Conservation (phyloP, 2,329 filamentous ascomycete genomes). For the Monilinia fructigena region DNA sequence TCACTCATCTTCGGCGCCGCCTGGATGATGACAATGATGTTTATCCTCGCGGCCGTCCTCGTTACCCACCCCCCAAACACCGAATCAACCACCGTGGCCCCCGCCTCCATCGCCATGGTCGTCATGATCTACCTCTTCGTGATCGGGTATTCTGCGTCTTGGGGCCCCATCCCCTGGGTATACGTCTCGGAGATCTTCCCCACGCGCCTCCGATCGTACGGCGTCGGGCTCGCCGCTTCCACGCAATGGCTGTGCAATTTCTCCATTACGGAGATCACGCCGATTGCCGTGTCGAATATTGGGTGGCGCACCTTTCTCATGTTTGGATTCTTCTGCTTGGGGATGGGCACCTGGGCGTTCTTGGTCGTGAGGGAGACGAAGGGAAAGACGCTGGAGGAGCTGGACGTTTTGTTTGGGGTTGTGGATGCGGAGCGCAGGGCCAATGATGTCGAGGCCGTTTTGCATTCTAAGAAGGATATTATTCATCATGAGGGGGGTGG, state of each 20-base stretch:
- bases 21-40: slow-evolving; percentile 53
- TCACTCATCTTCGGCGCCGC: slow-evolving; percentile 50
- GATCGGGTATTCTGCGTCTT: slow-evolving; percentile 50
- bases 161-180: slow-evolving; percentile 54
- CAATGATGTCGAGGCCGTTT: slow-evolving; percentile 25
- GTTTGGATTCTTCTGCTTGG: slow-evolving; percentile 47
- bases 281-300: slow-evolving; percentile 50
- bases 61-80: slow-evolving; percentile 44
- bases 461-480: slow-evolving; percentile 24
- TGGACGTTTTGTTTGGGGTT: slow-evolving; percentile 38
- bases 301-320: slow-evolving; percentile 49
- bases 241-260: slow-evolving; percentile 71
- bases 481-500: slow-evolving; percentile 11
- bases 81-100: slow-evolving; percentile 43
- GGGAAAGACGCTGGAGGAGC: slow-evolving; percentile 63
- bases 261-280: slow-evolving; percentile 49
- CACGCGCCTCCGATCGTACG: slow-evolving; percentile 50
- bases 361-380: slow-evolving; percentile 67
- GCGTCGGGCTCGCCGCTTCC: slow-evolving; percentile 61
- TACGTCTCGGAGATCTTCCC: slow-evolving; percentile 55
- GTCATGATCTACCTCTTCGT: slow-evolving; percentile 37
- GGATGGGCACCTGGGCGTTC: slow-evolving; percentile 47
- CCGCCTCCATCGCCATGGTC: slow-evolving; percentile 40
- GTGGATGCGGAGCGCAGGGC: slow-evolving; percentile 21
- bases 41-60: slow-evolving; percentile 51